phyloP scores from a whole-genome alignment of 1,284 basidiomycete species.

The Melampsora larici-populina region DNA sequence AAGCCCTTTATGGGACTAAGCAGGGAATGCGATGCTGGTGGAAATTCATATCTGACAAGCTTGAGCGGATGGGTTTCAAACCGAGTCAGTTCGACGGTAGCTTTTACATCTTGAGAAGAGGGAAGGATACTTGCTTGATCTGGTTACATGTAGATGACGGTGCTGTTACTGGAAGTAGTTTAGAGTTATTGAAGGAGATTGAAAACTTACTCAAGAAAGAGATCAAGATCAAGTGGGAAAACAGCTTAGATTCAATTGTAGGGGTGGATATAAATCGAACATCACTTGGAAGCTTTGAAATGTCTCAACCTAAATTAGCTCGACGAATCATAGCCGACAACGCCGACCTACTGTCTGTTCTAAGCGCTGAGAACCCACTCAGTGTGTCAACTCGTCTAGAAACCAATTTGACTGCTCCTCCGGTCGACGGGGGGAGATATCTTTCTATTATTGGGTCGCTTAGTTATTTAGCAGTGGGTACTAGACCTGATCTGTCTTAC shows the following conservation, averaged over 20 bases:
- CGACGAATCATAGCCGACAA: too few species aligned
- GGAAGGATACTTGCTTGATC: neutral
- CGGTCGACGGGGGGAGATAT: too few species aligned
- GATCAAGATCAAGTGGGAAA: neutral
- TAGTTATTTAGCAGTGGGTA: too few species aligned
- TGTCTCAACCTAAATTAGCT: too few species aligned
- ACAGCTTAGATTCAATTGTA: neutral
- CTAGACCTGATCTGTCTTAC: too few species aligned
- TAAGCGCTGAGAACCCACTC: too few species aligned
- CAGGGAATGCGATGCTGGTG: conserved; percentile 5
- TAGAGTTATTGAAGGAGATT: neutral
- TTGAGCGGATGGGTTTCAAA: neutral
- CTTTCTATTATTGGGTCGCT: too few species aligned
- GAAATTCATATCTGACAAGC: neutral
- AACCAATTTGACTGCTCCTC: too few species aligned
- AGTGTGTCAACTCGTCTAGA: too few species aligned
- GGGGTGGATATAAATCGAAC: neutral
- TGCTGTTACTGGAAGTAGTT: neutral
- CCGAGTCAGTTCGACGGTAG: neutral
- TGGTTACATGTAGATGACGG: conserved; percentile 19
- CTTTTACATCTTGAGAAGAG: neutral
- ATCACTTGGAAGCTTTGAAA: neutral
- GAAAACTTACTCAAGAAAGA: neutral
- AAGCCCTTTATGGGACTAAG: conserved; percentile 8
- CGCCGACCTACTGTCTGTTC: too few species aligned